These are phyloP conservation scores for Escovopsis sp. DNA, from an alignment of 2,329 filamentous ascomycete species.

Conservation along the genomic window DNA sequence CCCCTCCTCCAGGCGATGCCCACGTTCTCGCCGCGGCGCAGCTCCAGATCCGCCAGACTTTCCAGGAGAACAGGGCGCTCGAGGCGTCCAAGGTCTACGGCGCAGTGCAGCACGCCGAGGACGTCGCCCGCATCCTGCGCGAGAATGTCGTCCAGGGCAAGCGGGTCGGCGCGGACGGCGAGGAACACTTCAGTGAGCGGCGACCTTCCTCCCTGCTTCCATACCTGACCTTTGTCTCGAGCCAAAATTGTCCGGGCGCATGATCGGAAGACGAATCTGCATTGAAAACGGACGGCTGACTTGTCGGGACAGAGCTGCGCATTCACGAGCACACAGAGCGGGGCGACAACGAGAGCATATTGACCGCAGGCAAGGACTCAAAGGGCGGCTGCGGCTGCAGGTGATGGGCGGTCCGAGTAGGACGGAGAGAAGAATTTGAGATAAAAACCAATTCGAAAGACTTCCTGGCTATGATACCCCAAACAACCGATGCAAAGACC, in stretches of 20 bases:
- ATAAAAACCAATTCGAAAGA: neutral
- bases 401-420: constrained; percentile 8
- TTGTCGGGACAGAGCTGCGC: constrained; percentile 46
- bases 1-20: constrained; percentile 45
- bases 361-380: constrained; percentile 35
- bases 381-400: constrained; percentile 16
- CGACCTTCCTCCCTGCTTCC: neutral
- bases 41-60: constrained; percentile 55
- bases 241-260: too few relatives aligned
- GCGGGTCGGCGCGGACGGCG: constrained; percentile 21
- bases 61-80: constrained; percentile 51
- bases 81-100: constrained; percentile 42
- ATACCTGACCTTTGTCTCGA: neutral
- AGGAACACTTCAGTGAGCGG: constrained; percentile 44
- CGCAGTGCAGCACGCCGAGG: constrained; percentile 64
- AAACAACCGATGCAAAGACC: constrained; percentile 4
- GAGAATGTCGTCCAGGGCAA: constrained; percentile 82
- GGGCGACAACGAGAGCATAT: constrained; percentile 86
- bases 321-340: constrained; percentile 88
- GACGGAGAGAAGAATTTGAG: constrained; percentile 4
- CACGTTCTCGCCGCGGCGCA: constrained; percentile 56
- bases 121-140: constrained; percentile 64
- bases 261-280: neutral
- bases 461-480: constrained; percentile 10
- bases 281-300: neutral